Evolutionary conservation across 2,329 filamentous ascomycete species (phyloP).

Genomic region (Zymoseptoria crescenta): DNA sequence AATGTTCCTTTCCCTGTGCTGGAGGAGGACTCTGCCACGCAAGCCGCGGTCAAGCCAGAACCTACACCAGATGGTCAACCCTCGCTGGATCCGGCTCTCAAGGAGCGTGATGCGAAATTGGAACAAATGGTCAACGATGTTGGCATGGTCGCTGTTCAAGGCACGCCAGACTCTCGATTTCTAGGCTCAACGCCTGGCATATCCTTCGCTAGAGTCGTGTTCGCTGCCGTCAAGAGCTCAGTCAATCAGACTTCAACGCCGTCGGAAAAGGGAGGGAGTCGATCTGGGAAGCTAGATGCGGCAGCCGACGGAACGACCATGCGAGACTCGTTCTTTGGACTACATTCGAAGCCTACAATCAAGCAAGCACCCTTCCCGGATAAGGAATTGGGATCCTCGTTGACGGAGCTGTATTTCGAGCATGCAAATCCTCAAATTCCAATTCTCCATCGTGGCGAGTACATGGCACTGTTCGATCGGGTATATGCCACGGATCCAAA

Average conservation of each 20-base stretch:
- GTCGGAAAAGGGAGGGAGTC: conserved; percentile 53
- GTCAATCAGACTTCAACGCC: conserved; percentile 46
- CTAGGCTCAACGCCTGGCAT: conserved; percentile 82
- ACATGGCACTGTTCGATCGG: conserved; percentile 77
- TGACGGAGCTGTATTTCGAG: conserved; percentile 85
- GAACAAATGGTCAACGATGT: conserved; percentile 62
- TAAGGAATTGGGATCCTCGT: conserved; percentile 60
- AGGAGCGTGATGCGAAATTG: conserved; percentile 50
- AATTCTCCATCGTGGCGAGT: conserved; percentile 80
- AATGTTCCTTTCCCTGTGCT: conserved; percentile 30
- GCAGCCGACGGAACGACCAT: conserved; percentile 65
- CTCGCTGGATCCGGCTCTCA: conserved; percentile 22
- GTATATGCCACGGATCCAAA: conserved; percentile 65
- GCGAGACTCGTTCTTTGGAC: conserved; percentile 93
- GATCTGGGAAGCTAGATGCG: conserved; percentile 47
- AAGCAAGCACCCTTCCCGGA: conserved; percentile 78
- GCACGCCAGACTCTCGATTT: conserved; percentile 69
- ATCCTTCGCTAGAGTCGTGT: conserved; percentile 88
- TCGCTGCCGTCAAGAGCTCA: conserved; percentile 82
- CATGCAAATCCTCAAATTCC: conserved; percentile 95
- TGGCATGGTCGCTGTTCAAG: conserved; percentile 69
- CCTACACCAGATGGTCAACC: conserved; percentile 14
- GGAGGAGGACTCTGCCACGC: conserved; percentile 12
- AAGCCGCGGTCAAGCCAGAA: conserved; percentile 1
- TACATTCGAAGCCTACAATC: conserved; percentile 84